A percentile compares a stretch with the other conserved stretches of the same genome.
Evolutionary conservation across 495 filamentous ascomycete genomes (phyloP).

Genomic region (Bathelium albidoporum): DNA sequence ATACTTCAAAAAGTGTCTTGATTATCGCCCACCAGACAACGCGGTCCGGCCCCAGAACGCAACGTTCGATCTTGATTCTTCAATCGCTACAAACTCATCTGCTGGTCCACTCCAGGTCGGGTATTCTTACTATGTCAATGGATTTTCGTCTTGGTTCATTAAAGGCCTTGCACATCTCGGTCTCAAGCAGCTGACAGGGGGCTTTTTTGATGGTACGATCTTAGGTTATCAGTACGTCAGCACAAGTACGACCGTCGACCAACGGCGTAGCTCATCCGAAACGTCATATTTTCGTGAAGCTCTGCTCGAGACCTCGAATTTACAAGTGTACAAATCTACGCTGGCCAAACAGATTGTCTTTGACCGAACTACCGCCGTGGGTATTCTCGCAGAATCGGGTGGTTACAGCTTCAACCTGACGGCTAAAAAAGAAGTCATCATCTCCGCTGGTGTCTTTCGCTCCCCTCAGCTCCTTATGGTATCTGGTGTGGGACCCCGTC

Average conservation of each 20-base stretch:
- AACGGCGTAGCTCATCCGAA: constrained; percentile 30
- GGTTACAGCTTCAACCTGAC: constrained; percentile 29
- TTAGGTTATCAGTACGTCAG: constrained; percentile 18
- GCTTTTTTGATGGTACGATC: constrained; percentile 18
- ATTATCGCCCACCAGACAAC: constrained; percentile 41
- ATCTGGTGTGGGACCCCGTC: constrained; percentile 18
- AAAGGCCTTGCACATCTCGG: constrained; percentile 22
- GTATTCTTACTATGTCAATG: constrained; percentile 38
- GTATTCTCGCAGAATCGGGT: neutral
- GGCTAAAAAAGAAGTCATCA: constrained; percentile 43
- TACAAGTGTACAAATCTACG: constrained; percentile 2
- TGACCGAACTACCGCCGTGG: neutral
- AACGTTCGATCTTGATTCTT: constrained; percentile 28
- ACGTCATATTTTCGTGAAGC: constrained; percentile 30
- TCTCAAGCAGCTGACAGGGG: neutral
- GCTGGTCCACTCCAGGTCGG: constrained; percentile 41
- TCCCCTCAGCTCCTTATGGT: constrained; percentile 21
- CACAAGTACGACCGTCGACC: constrained; percentile 26
- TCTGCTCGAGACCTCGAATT: constrained; percentile 14
- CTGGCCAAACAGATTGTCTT: constrained; percentile 5
- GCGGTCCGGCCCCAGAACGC: constrained; percentile 32
- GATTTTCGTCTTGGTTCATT: constrained; percentile 35
- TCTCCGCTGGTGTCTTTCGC: constrained; percentile 38
- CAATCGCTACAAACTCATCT: constrained; percentile 12
- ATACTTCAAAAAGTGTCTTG: constrained; percentile 41